These are phyloP conservation scores for Yamadazyma membranifaciens DNA, from an alignment of 1,139 yeast genomes.

Conservation along the genomic window DNA sequence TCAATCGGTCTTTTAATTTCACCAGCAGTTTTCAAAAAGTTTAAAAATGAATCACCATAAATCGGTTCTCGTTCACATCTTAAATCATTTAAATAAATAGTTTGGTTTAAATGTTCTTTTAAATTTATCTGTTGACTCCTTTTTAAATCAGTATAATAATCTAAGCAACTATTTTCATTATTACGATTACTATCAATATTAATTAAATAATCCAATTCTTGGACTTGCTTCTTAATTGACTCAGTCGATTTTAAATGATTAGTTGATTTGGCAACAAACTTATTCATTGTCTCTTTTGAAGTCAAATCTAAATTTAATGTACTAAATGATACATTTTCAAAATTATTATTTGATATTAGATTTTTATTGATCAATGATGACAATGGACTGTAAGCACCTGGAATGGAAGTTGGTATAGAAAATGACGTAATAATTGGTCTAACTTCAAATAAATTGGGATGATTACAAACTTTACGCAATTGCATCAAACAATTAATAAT, in stretches of 20 bases:
- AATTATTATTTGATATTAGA: conserved; percentile 22
- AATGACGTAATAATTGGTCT: conserved; percentile 92
- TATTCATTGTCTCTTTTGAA: conserved; percentile 43
- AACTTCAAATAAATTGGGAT: conserved; percentile 95
- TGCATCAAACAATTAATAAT: conserved; percentile 98
- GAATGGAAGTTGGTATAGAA: conserved; percentile 67
- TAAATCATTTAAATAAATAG: conserved; percentile 60
- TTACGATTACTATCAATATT: conserved; percentile 25
- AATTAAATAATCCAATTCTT: conserved; percentile 36
- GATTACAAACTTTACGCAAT: conserved; percentile 93
- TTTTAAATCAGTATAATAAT: conserved; percentile 59
- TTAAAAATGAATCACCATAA: conserved; percentile 48
- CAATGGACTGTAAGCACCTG: conserved; percentile 45
- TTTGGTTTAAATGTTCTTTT: conserved; percentile 53
- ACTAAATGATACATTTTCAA: conserved; percentile 43
- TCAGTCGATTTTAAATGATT: conserved; percentile 46
- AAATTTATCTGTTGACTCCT: conserved; percentile 50
- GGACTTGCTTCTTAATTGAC: conserved; percentile 43
- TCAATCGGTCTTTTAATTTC: conserved; percentile 8
- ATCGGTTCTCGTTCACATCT: conserved; percentile 59
- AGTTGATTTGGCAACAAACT: conserved; percentile 49
- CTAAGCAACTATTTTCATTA: conserved; percentile 49
- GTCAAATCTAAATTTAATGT: conserved; percentile 63
- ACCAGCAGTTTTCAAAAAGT: conserved; percentile 20
- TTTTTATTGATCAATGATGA: conserved; percentile 45